Conservation (phyloP, 2,329 filamentous ascomycete genomes). For the Helotiales sp. region DNA sequence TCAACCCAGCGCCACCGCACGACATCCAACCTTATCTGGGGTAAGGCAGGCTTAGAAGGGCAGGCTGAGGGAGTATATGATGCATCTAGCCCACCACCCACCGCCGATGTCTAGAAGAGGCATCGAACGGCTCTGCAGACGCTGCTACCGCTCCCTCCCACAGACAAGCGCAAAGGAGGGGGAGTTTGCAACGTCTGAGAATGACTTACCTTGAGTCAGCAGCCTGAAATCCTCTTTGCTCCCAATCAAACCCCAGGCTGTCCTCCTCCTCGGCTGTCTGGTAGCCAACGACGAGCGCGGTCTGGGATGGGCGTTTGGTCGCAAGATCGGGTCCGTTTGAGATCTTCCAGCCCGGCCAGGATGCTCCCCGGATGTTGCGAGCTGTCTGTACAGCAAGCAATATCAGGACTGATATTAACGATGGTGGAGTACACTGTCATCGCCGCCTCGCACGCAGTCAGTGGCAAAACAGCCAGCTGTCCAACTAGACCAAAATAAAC, state of each 20-base stretch:
- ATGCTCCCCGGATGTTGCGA: slow-evolving; percentile 28
- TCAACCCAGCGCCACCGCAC: slow-evolving; percentile 31
- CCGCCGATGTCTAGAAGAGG: background rate
- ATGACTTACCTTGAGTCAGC: slow-evolving; percentile 23
- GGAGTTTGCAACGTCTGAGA: slow-evolving; percentile 28
- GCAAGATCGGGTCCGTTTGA: slow-evolving; percentile 35
- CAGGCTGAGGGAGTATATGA: slow-evolving; percentile 28
- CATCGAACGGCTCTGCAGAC: background rate
- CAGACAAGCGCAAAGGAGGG: slow-evolving; percentile 18
- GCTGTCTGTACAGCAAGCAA: slow-evolving; percentile 27
- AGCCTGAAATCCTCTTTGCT: slow-evolving; percentile 23
- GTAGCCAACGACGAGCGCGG: slow-evolving; percentile 14
- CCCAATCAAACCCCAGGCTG: slow-evolving; percentile 12
- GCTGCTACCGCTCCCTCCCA: slow-evolving; percentile 15
- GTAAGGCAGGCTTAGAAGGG: slow-evolving; percentile 29
- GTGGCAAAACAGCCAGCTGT: slow-evolving; percentile 7
- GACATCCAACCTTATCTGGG: slow-evolving; percentile 31
- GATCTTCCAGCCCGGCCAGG: slow-evolving; percentile 31
- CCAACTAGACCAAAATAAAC: background rate
- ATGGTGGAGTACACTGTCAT: slow-evolving; percentile 1
- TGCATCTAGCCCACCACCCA: slow-evolving; percentile 18
- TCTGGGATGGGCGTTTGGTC: slow-evolving; percentile 30
- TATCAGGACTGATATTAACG: slow-evolving; percentile 33
- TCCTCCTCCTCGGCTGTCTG: slow-evolving; percentile 2
- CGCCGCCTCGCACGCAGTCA: background rate